A percentile compares a stretch with the other conserved stretches of the same genome.
Conservation (phyloP, 768 basidiomycete genomes). For the Polyporus arcularius region DNA sequence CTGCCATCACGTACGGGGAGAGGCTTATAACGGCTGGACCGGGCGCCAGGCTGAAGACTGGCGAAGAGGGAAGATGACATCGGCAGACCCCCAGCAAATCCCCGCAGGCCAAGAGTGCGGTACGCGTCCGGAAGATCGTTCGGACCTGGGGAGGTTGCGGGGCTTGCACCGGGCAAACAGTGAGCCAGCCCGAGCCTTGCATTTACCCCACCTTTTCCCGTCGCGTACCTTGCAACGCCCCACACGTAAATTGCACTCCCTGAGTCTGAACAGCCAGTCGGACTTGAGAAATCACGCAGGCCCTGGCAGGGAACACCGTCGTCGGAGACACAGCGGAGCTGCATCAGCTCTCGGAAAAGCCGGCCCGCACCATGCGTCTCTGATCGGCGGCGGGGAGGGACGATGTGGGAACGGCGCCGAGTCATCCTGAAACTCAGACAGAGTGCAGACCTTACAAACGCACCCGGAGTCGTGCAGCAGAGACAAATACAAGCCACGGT, state of each 20-base stretch:
- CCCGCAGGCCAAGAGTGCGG: neutral
- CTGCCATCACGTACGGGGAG: constrained; percentile 12
- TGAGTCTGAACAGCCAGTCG: neutral
- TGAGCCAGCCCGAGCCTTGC: neutral
- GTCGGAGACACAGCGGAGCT: no score
- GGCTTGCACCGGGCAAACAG: neutral
- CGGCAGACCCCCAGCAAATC: neutral
- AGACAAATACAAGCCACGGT: neutral
- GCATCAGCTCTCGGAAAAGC: no score
- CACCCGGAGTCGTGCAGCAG: neutral
- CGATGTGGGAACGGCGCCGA: no score
- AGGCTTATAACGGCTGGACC: constrained; percentile 13
- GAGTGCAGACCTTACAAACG: neutral
- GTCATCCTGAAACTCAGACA: no score
- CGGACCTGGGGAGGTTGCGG: neutral
- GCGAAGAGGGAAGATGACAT: neutral
- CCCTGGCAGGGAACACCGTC: neutral
- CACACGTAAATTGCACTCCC: neutral
- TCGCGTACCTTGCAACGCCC: neutral
- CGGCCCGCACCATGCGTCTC: no score
- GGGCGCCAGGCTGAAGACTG: constrained; percentile 9
- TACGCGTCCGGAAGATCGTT: neutral
- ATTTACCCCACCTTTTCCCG: neutral
- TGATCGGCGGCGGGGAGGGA: no score
- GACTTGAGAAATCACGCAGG: neutral